These are phyloP conservation scores for Thalassiosira hispida DNA, from an alignment of 352 stramenopile genomes.

Conservation along the genomic window DNA sequence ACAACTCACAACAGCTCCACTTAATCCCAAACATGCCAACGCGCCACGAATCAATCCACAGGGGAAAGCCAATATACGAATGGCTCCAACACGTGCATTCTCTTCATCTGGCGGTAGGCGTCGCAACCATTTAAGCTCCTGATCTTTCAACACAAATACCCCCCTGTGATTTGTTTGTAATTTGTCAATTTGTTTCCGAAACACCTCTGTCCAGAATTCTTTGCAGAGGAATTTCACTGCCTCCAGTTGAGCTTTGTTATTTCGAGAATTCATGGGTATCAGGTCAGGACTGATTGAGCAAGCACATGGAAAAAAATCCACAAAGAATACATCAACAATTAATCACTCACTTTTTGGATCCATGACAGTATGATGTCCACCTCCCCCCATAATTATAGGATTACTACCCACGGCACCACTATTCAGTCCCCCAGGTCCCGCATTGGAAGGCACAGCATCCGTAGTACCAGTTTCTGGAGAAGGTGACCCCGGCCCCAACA, in stretches of 20 bases:
- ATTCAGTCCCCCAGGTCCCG: not conserved
- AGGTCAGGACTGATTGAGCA: not conserved
- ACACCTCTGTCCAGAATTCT: constrained; percentile 97
- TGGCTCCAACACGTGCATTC: constrained; percentile 87
- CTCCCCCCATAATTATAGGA: constrained; percentile 54
- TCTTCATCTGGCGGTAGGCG: constrained; percentile 84
- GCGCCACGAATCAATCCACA: constrained; percentile 94
- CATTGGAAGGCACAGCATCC: constrained; percentile 31
- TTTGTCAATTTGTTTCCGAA: constrained; percentile 98
- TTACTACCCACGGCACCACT: constrained; percentile 3
- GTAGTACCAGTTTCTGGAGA: constrained; percentile 34
- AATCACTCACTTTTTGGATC: constrained; percentile 39
- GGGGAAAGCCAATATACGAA: constrained; percentile 93
- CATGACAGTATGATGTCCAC: constrained; percentile 48
- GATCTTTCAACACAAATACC: constrained; percentile 94
- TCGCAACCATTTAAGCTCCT: constrained; percentile 91
- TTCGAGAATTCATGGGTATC: not conserved
- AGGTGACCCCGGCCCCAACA: constrained; percentile 51
- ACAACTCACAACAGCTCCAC: constrained; percentile 90
- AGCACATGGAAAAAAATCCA: not conserved
- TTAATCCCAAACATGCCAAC: constrained; percentile 94
- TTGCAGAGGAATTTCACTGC: constrained; percentile 99
- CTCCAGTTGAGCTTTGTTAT: constrained; percentile 85
- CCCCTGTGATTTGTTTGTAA: constrained; percentile 97
- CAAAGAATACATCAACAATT: not conserved